Percentiles rank a stretch among this genome's conserved stretches.
These are phyloP conservation scores for Lactuca sativa DNA, from an alignment of 129 eudicot species.

Conservation along the genomic window DNA sequence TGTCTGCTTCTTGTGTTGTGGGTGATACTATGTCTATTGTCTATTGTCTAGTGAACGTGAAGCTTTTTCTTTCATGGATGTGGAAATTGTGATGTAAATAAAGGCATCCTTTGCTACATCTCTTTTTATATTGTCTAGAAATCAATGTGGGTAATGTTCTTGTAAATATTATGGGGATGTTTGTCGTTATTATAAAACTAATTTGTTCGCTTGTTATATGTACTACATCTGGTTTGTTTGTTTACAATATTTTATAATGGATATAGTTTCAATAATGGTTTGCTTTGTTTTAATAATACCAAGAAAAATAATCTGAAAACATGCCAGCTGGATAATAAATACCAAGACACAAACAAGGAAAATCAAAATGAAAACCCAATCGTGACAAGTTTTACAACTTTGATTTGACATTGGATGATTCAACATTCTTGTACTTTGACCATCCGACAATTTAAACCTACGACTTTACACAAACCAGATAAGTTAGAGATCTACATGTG, in stretches of 20 bases:
- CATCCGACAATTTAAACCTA: constrained; percentile 22
- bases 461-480: constrained; percentile 35
- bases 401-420: constrained; percentile 4
- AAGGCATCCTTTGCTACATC: constrained; percentile 21
- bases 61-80: constrained; percentile 14
- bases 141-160: not conserved
- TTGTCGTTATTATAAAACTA: not conserved
- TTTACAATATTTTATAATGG: not conserved
- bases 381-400: constrained; percentile 13
- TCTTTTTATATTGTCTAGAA: constrained; percentile 12
- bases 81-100: constrained; percentile 32
- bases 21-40: too few species aligned
- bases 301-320: constrained; percentile 1
- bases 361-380: not conserved
- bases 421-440: constrained; percentile 16
- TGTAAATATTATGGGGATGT: constrained; percentile 24
- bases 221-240: not conserved
- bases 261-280: not conserved
- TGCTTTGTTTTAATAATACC: too few species aligned
- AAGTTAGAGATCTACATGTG: constrained; percentile 30
- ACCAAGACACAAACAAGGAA: not conserved
- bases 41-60: constrained; percentile 24
- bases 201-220: not conserved
- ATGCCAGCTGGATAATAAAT: not conserved
- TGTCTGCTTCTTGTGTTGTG: constrained; percentile 3